Evolutionary conservation across 1,139 yeast species (phyloP).

Genomic region (Barnettozyma hawaiiensis): DNA sequence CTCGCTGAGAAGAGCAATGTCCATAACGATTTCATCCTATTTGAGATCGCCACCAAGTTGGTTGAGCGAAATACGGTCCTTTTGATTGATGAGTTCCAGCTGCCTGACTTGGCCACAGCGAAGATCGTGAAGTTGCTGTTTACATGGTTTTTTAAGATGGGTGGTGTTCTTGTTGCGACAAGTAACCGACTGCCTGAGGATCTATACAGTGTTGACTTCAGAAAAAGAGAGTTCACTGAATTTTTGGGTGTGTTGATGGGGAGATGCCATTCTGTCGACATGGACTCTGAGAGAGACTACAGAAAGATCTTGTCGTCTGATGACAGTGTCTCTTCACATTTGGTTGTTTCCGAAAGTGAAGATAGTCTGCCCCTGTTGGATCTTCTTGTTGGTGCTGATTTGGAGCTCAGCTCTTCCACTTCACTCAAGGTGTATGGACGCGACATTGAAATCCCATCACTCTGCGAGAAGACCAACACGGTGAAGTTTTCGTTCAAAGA

Average conservation of each 20-base stretch:
- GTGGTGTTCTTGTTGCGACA: constrained; percentile 71
- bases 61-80: constrained; percentile 52
- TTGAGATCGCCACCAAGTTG: constrained; percentile 65
- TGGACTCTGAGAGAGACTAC: constrained; percentile 55
- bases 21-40: constrained; percentile 60
- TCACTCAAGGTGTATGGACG: constrained; percentile 53
- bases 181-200: constrained; percentile 69
- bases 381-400: constrained; percentile 7
- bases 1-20: constrained; percentile 29
- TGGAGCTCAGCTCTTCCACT: constrained; percentile 6
- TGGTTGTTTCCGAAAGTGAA: constrained; percentile 27
- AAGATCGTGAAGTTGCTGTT: constrained; percentile 60
- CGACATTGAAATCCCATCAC: constrained; percentile 41
- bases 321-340: constrained; percentile 23
- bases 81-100: constrained; percentile 67
- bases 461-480: constrained; percentile 31
- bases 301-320: constrained; percentile 37
- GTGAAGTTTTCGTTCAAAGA: constrained; percentile 50
- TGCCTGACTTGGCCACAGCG: constrained; percentile 70
- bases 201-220: constrained; percentile 58
- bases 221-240: constrained; percentile 49
- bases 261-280: constrained; percentile 60
- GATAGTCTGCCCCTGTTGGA: background rate
- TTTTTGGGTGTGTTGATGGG: constrained; percentile 53
- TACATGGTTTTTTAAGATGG: constrained; percentile 63